phyloP scores from a whole-genome alignment of 2,329 filamentous ascomycete genomes.

The Apiospora phragmitis region DNA sequence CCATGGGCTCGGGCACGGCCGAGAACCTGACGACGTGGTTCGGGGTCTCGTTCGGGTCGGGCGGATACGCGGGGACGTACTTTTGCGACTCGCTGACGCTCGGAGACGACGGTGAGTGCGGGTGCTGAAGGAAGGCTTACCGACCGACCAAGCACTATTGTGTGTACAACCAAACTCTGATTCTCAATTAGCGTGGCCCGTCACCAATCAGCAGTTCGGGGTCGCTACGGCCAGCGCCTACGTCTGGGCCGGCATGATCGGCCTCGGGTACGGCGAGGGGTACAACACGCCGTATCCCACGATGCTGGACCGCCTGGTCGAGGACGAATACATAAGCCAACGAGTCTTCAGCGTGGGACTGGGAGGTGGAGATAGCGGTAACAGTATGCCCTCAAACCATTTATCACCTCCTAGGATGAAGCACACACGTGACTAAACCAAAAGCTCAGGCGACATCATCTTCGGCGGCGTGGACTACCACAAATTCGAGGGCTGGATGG shows the following conservation, averaged over 20 bases:
- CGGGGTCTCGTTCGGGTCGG: constrained; percentile 14
- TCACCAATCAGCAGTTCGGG: constrained; percentile 34
- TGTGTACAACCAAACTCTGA: too few species aligned
- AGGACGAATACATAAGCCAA: constrained; percentile 32
- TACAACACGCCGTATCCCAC: constrained; percentile 37
- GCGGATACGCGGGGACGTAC: constrained; percentile 10
- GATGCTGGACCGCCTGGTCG: constrained; percentile 35
- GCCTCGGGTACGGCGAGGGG: constrained; percentile 35
- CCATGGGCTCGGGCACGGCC: constrained; percentile 41
- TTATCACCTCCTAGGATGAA: too few species aligned
- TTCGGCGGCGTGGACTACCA: constrained; percentile 48
- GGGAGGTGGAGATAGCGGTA: constrained; percentile 33
- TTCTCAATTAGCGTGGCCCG: too few species aligned
- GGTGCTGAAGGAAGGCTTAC: too few species aligned
- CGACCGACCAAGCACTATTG: too few species aligned
- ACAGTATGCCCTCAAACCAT: constrained; percentile 26
- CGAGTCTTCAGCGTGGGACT: constrained; percentile 38
- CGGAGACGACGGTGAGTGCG: constrained; percentile 8
- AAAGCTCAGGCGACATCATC: constrained; percentile 35
- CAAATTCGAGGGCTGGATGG: constrained; percentile 40
- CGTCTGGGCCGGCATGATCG: constrained; percentile 37
- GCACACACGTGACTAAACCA: not conserved
- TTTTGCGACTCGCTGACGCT: constrained; percentile 13
- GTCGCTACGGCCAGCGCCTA: constrained; percentile 37
- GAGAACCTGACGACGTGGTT: constrained; percentile 29